Conservation (phyloP, 139 green algal species). For the Mychonastes homosphaera region DNA sequence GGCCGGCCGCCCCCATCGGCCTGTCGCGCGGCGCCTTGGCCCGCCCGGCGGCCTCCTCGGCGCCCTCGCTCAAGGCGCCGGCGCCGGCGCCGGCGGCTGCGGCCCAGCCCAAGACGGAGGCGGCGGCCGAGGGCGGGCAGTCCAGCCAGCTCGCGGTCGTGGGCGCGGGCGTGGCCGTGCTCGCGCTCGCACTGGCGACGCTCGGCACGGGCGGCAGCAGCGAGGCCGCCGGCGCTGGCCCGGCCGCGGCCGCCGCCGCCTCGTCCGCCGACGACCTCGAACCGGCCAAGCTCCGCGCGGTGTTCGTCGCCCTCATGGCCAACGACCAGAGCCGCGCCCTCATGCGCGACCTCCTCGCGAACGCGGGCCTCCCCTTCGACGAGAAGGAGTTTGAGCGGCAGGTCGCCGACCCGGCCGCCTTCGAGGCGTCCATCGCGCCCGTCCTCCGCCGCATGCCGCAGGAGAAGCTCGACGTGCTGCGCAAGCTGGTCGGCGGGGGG, state of each 20-base stretch:
- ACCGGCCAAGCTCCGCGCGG: constrained; percentile 9
- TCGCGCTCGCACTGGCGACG: constrained; percentile 6
- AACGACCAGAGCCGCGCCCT: constrained; percentile 12
- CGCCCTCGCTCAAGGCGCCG: constrained; percentile 6
- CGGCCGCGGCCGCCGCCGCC: neutral
- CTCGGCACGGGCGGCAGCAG: constrained; percentile 1
- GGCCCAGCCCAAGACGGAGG: neutral
- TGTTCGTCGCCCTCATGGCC: constrained; percentile 14
- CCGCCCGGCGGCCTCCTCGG: neutral
- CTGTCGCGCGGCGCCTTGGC: too few relatives aligned
- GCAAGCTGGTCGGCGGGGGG: constrained; percentile 7
- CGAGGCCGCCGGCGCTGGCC: neutral
- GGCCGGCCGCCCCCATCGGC: too few relatives aligned
- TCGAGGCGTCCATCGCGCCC: constrained; percentile 15
- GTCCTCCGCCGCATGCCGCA: constrained; percentile 15
- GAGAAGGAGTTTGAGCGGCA: constrained; percentile 19
- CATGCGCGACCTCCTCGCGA: constrained; percentile 11
- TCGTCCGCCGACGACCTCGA: neutral
- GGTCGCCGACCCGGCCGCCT: constrained; percentile 9
- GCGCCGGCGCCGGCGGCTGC: constrained; percentile 4
- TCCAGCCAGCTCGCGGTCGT: neutral
- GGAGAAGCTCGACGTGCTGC: constrained; percentile 3
- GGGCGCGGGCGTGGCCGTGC: neutral
- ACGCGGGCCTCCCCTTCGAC: constrained; percentile 13
- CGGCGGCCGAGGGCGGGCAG: neutral